Conservation (phyloP, 2,329 filamentous ascomycete genomes). For the Apiospora sp. region DNA sequence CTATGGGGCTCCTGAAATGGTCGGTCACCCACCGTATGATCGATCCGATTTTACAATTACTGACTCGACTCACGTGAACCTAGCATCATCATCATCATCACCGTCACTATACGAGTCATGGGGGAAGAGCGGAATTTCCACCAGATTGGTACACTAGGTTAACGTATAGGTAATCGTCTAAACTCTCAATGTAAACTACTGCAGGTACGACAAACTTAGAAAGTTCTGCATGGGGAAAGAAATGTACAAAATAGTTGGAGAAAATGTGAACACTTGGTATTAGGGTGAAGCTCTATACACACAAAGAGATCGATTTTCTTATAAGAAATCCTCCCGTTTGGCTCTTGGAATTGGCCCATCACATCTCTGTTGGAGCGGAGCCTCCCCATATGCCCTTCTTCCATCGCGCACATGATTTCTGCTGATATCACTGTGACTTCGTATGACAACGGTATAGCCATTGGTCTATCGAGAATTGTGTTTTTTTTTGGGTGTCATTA, state of each 20-base stretch:
- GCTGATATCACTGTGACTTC: conserved; percentile 8
- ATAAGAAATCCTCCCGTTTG: not conserved
- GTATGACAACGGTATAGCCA: conserved; percentile 4
- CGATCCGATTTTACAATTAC: not conserved
- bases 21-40: not conserved
- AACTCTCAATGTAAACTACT: conserved; percentile 20
- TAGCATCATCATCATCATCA: not conserved
- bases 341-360: conserved; percentile 12
- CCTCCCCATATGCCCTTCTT: conserved; percentile 9
- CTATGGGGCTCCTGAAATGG: not conserved
- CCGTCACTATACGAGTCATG: not conserved
- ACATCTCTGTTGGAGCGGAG: not conserved
- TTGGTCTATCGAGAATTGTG: not conserved
- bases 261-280: conserved; percentile 24
- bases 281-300: conserved; percentile 25
- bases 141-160: not conserved
- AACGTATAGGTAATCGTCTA: not conserved
- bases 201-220: conserved; percentile 5
- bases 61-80: not conserved
- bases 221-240: not conserved
- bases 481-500: not conserved
- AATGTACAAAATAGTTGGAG: not conserved
- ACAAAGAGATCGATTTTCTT: conserved; percentile 12
- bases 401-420: not conserved
- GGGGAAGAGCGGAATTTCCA: not conserved